phyloP scores from a whole-genome alignment of 2,329 filamentous ascomycete genomes.

The Hypoxylon sp. region DNA sequence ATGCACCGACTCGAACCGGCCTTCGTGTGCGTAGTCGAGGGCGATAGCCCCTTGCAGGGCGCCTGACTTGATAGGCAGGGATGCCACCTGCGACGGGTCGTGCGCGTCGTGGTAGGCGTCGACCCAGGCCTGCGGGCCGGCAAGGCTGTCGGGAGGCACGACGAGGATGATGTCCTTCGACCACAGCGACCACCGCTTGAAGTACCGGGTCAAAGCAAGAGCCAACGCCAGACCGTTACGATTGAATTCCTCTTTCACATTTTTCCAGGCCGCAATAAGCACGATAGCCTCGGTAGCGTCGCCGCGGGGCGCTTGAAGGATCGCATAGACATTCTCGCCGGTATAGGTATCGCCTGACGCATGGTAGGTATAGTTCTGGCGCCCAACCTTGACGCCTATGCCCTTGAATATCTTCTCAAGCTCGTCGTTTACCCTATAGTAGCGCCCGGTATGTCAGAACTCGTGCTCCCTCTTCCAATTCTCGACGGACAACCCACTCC shows the following conservation, averaged over 20 bases:
- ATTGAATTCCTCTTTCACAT: constrained; percentile 82
- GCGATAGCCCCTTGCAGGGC: constrained; percentile 92
- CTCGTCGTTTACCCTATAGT: constrained; percentile 71
- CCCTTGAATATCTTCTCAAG: constrained; percentile 81
- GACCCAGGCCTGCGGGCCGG: constrained; percentile 95
- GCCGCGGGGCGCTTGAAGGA: constrained; percentile 91
- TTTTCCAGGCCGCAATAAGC: constrained; percentile 88
- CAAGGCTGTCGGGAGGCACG: constrained; percentile 87
- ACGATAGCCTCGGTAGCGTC: constrained; percentile 98
- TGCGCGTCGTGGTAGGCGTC: constrained; percentile 97
- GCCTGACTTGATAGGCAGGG: constrained; percentile 89
- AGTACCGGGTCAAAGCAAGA: constrained; percentile 90
- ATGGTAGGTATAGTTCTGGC: constrained; percentile 87
- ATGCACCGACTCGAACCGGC: constrained; percentile 87
- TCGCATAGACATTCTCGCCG: constrained; percentile 92
- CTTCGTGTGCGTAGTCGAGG: constrained; percentile 90
- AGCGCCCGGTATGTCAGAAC: constrained; percentile 17
- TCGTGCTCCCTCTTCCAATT: background rate
- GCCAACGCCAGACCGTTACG: constrained; percentile 87
- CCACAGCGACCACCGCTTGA: constrained; percentile 98
- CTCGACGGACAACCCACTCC: constrained; percentile 56
- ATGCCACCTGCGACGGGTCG: constrained; percentile 74
- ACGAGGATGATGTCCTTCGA: constrained; percentile 98
- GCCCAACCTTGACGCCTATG: constrained; percentile 86
- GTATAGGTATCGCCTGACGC: constrained; percentile 78